phyloP scores from a whole-genome alignment of 140 eudicot genomes.

The Cichorium intybus region DNA sequence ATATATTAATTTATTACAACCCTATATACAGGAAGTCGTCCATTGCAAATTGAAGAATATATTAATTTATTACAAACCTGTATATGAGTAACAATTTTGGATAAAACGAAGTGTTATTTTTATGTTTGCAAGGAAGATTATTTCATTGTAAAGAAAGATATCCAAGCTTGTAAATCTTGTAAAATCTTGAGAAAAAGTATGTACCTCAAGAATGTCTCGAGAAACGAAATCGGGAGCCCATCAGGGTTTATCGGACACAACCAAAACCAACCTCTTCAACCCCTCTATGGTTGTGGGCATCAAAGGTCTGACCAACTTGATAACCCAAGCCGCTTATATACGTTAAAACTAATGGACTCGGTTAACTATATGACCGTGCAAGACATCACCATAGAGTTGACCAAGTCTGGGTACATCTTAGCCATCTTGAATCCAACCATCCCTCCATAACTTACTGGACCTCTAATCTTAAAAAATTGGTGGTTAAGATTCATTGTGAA shows the following conservation, averaged over 20 bases:
- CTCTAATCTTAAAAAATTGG: no score
- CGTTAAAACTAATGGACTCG: constrained; percentile 28
- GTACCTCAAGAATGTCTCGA: constrained; percentile 36
- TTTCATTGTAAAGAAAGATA: no score
- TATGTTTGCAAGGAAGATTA: no score
- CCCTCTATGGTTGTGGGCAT: constrained; percentile 34
- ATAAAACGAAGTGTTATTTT: no score
- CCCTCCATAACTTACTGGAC: constrained; percentile 60
- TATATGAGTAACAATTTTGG: no score
- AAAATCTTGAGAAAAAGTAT: neutral
- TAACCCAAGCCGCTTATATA: constrained; percentile 5
- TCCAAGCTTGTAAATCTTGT: no score
- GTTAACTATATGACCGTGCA: constrained; percentile 34
- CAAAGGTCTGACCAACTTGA: constrained; percentile 33
- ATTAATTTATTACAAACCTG: no score
- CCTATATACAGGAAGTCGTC: no score
- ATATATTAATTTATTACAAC: no score
- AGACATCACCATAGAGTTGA: constrained; percentile 31
- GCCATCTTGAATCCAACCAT: constrained; percentile 53
- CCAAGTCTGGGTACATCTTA: constrained; percentile 37
- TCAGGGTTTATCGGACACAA: constrained; percentile 25
- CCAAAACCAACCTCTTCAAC: neutral
- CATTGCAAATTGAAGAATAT: no score
- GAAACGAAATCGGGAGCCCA: constrained; percentile 36
- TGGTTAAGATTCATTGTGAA: no score